Base-by-base conservation (phyloP, 148 eudicot genomes). In the Arctostaphylos glauca region DNA sequence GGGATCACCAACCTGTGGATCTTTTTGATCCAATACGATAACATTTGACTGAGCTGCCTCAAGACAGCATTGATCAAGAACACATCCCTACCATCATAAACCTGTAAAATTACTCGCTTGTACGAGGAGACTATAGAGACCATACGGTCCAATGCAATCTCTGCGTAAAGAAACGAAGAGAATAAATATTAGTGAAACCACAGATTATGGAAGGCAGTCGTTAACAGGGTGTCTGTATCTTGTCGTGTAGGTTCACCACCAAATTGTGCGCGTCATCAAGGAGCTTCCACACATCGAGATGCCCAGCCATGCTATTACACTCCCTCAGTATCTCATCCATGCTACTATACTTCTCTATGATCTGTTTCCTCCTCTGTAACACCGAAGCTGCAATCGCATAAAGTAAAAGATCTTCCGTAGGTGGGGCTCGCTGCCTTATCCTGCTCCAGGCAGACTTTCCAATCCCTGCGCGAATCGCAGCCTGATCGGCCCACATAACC, bases 401-500 rank as follows among this genome's bases (percentile, higher is more conserved):
- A 21, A 96, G 88, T 78, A 96, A 79, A 41, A 96, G 90, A 88
- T 96, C 97, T 21, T 96, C 99, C 1, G 98, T 96, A 3, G 99
- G 99, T 5, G 99, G 99, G 77, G 97, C 97, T 2, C 97, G 92
- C 76, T 88, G 95, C 88, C 99, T 92, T 85, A 93, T 94, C 89
- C 93, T 84, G 71, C 94, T 91, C 99, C 98, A 94, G 1, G 98
- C 93, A 14, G 98, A 93, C 81, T 94, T 96, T 41, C 97, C 97
- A 0, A 96, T 84, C 64, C 98, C 97, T 7, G 95, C 98, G 84
- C 98, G 86, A 70, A 93, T 90, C 10, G 99, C 99, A 5, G 97
- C 95, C 87, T 94, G 95, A 87, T 96, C 98, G 0, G 99, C 97
- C 99, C 99, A 96, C 97, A 96, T 92, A 18, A 96, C 98, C 83